Percentiles rank a stretch among this genome's conserved stretches.
These are phyloP conservation scores for Cubamyces sp. DNA, from an alignment of 768 basidiomycete species.

Conservation along the genomic window DNA sequence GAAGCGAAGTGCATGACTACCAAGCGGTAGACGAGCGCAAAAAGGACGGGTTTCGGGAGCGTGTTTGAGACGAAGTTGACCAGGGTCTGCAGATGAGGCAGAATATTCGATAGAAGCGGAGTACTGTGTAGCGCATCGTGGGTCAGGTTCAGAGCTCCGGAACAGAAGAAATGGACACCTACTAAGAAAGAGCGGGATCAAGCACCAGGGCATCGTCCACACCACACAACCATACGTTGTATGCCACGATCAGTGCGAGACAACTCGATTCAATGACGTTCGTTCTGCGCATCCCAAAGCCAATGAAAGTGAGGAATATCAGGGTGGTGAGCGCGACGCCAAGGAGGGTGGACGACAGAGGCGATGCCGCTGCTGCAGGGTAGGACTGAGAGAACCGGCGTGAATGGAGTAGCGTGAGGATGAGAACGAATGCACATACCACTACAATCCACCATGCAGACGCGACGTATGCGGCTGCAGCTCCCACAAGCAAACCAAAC, in stretches of 20 bases:
- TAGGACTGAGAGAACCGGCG: conserved; percentile 59
- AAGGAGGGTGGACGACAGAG: conserved; percentile 85
- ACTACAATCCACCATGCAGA: conserved; percentile 88
- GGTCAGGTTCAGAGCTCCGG: neutral
- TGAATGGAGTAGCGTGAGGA: conserved; percentile 13
- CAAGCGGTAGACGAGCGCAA: conserved; percentile 81
- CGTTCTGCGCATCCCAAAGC: conserved; percentile 84
- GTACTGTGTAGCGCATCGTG: conserved; percentile 46
- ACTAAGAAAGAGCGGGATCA: conserved; percentile 80
- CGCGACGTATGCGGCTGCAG: conserved; percentile 78
- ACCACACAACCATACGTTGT: conserved; percentile 89
- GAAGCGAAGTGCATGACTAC: conserved; percentile 81
- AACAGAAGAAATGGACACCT: conserved; percentile 35
- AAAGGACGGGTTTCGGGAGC: conserved; percentile 80
- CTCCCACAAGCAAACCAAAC: conserved; percentile 73
- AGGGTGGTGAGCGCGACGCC: conserved; percentile 89
- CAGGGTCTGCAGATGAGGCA: conserved; percentile 80
- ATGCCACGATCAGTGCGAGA: conserved; percentile 86
- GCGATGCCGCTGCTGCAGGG: conserved; percentile 79
- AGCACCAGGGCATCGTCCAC: conserved; percentile 75
- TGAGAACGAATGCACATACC: conserved; percentile 48
- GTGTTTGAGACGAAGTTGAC: conserved; percentile 85
- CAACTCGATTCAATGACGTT: conserved; percentile 93
- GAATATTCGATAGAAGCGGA: conserved; percentile 76
- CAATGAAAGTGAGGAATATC: conserved; percentile 89